These are phyloP conservation scores for Globisporangium cylindrosporum DNA, from an alignment of 352 stramenopile genomes.

Conservation along the genomic window DNA sequence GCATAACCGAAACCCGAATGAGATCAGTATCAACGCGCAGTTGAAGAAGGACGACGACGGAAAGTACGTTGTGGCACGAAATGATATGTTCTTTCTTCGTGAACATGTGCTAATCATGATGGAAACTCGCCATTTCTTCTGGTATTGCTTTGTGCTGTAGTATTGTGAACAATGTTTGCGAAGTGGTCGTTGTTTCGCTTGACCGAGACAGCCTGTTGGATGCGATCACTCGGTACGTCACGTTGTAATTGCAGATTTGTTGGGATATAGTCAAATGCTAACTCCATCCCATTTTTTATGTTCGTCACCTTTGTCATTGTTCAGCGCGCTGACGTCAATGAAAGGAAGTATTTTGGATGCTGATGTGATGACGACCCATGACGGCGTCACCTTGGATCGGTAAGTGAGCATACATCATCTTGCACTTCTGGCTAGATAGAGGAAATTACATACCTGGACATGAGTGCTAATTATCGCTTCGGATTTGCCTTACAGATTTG, in stretches of 20 bases:
- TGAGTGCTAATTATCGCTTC: not conserved
- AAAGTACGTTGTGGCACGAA: constrained; percentile 43
- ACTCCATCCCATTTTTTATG: not conserved
- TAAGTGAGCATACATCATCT: constrained; percentile 11
- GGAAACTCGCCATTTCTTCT: not conserved
- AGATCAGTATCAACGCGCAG: constrained; percentile 81
- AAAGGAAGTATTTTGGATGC: constrained; percentile 86
- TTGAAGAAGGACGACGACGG: constrained; percentile 86
- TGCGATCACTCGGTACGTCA: constrained; percentile 55
- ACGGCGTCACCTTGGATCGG: constrained; percentile 71
- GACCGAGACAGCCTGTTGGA: constrained; percentile 81
- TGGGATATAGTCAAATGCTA: not conserved
- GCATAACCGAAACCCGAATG: constrained; percentile 75
- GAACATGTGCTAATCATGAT: not conserved
- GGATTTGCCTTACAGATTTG: constrained; percentile 41
- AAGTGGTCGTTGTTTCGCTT: constrained; percentile 78
- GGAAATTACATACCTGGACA: not conserved
- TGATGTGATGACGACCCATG: constrained; percentile 83
- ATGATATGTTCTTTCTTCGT: not conserved
- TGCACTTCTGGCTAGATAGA: not conserved
- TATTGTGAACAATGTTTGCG: constrained; percentile 73
- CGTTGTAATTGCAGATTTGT: not conserved
- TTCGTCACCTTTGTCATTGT: not conserved
- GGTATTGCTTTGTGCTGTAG: constrained; percentile 21
- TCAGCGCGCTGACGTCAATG: constrained; percentile 68